phyloP scores from a whole-genome alignment of 352 stramenopile species.

The Globisporangium nodosum region DNA sequence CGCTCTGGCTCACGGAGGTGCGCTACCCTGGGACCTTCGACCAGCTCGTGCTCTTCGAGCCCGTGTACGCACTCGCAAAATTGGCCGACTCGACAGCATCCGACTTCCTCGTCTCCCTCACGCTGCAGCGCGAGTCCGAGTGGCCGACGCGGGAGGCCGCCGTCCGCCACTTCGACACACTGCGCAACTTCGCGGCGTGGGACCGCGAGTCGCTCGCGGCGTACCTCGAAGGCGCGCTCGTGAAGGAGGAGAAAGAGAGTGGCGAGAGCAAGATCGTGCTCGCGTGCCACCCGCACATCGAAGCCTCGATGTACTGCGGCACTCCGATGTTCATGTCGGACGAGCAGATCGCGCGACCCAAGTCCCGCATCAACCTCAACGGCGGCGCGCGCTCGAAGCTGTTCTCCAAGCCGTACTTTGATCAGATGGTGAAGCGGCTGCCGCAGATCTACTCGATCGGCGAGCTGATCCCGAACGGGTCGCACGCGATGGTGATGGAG shows the following conservation, averaged over 20 bases:
- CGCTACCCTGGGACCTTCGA: conserved; percentile 31
- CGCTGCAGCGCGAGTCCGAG: conserved; percentile 21
- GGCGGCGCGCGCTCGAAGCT: conserved; percentile 27
- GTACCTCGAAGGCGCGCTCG: conserved; percentile 26
- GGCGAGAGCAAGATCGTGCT: conserved; percentile 17
- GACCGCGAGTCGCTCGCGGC: conserved; percentile 28
- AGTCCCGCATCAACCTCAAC: conserved; percentile 29
- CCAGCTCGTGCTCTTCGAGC: conserved; percentile 36
- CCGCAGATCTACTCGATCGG: conserved; percentile 23
- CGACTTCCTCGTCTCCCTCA: conserved; percentile 27
- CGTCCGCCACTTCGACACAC: conserved; percentile 16
- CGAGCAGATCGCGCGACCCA: conserved; percentile 21
- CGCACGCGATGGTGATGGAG: conserved; percentile 46
- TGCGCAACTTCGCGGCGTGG: conserved; percentile 33
- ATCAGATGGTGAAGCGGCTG: conserved; percentile 10
- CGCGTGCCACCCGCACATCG: conserved; percentile 30
- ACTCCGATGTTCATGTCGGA: conserved; percentile 17
- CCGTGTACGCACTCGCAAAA: conserved; percentile 21
- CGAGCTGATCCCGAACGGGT: conserved; percentile 20
- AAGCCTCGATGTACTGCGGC: conserved; percentile 33
- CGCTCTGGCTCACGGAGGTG: conserved; percentile 34
- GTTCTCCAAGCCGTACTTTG: conserved; percentile 16
- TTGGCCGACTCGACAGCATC: conserved; percentile 9
- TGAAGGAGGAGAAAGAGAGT: conserved; percentile 16
- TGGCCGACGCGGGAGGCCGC: conserved; percentile 27